Conservation (phyloP, 352 stramenopile species). For the Pythium pectinolyticum region DNA sequence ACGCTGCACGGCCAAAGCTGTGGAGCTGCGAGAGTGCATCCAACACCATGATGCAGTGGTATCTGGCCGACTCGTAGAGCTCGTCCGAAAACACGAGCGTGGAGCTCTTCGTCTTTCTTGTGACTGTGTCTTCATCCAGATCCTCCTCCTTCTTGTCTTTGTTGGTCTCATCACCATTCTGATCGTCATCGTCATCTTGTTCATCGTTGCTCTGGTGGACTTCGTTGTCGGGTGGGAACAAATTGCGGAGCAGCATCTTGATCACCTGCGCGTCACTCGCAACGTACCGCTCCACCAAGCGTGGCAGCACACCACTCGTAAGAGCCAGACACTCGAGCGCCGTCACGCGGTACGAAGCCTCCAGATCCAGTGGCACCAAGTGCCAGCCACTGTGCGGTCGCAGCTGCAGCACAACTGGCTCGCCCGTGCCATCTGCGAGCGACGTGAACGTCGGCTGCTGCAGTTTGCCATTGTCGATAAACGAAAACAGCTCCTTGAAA, state of each 20-base stretch:
- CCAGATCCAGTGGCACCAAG: slow-evolving; percentile 44
- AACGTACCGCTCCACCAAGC: slow-evolving; percentile 60
- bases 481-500: slow-evolving; percentile 72
- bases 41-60: slow-evolving; percentile 62
- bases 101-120: no score
- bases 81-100: slow-evolving; percentile 54
- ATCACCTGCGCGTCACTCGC: slow-evolving; percentile 52
- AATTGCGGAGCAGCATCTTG: slow-evolving; percentile 71
- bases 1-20: slow-evolving; percentile 49
- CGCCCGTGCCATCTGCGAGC: not conserved
- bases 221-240: slow-evolving; percentile 79
- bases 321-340: slow-evolving; percentile 69
- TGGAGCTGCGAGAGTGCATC: slow-evolving; percentile 57
- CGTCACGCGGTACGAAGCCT: slow-evolving; percentile 55
- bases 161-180: no score
- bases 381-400: slow-evolving; percentile 62
- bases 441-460: slow-evolving; percentile 1
- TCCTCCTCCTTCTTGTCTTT: no score
- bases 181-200: slow-evolving; percentile 31
- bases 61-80: slow-evolving; percentile 60
- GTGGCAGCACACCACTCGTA: slow-evolving; percentile 50
- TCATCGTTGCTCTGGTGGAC: slow-evolving; percentile 61
- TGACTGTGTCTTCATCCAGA: no score
- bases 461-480: slow-evolving; percentile 72
- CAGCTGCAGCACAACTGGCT: slow-evolving; percentile 24